phyloP scores from a whole-genome alignment of 805 yeast species.

The Tanozyma kutaoensis region DNA sequence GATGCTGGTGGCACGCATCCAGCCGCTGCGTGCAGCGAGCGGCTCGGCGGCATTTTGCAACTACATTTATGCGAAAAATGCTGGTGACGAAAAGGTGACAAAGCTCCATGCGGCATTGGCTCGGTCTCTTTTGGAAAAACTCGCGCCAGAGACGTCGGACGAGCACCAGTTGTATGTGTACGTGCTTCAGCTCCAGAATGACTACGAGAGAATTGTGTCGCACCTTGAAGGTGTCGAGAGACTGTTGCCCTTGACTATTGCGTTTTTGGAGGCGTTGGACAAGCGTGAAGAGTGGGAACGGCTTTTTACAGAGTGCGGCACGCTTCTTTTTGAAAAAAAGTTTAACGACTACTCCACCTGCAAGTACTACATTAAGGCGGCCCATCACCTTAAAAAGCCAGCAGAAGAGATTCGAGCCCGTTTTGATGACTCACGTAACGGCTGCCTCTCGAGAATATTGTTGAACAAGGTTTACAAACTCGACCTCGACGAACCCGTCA shows the following conservation, averaged over 20 bases:
- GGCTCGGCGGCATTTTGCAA: conserved; percentile 47
- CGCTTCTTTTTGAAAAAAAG: conserved; percentile 30
- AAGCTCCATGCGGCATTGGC: conserved; percentile 1
- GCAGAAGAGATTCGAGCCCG: conserved; percentile 5
- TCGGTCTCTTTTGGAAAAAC: conserved; percentile 34
- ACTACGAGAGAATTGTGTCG: conserved; percentile 16
- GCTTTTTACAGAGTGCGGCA: conserved; percentile 18
- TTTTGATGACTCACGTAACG: no score
- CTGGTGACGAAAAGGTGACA: conserved; percentile 27
- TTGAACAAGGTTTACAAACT: conserved; percentile 11
- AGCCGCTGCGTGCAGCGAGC: conserved; percentile 17
- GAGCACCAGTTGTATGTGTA: conserved; percentile 59
- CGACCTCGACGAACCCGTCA: conserved; percentile 14
- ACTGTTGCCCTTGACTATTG: conserved; percentile 46
- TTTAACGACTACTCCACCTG: conserved; percentile 75
- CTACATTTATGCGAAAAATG: conserved; percentile 23
- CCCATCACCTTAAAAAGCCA: conserved; percentile 14
- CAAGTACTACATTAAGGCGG: conserved; percentile 40
- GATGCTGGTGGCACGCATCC: conserved; percentile 21
- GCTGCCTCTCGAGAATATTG: conserved; percentile 29
- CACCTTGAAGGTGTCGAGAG: conserved; percentile 12
- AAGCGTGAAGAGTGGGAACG: conserved; percentile 26
- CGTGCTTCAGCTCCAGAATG: conserved; percentile 28
- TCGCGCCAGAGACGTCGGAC: conserved; percentile 35
- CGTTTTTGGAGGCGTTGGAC: conserved; percentile 35